Conservation (phyloP, 768 basidiomycete genomes). For the Psilocybe tampanensis region DNA sequence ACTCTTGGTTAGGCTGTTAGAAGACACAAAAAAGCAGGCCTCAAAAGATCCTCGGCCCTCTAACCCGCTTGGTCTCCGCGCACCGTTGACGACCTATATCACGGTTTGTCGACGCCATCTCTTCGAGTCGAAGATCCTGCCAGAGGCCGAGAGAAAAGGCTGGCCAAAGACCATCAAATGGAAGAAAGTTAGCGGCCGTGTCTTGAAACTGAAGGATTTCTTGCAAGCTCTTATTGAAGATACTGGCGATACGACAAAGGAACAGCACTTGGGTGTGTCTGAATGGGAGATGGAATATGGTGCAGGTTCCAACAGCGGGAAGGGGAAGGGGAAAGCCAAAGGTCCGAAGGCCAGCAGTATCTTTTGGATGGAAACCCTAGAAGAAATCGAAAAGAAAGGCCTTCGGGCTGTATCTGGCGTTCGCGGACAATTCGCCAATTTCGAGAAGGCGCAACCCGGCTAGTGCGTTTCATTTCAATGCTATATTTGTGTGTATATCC, state of each 20-base stretch:
- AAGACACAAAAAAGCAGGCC: slow-evolving; percentile 54
- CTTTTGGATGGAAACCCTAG: slow-evolving; percentile 72
- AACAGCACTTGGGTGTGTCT: slow-evolving; percentile 2
- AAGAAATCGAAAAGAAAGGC: slow-evolving; percentile 66
- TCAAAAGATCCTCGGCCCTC: slow-evolving; percentile 61
- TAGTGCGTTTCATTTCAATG: slow-evolving; percentile 61
- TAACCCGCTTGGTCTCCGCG: slow-evolving; percentile 66
- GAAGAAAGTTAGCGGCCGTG: slow-evolving; percentile 50
- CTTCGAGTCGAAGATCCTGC: slow-evolving; percentile 74
- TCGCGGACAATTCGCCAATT: slow-evolving; percentile 74
- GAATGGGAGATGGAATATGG: slow-evolving; percentile 21
- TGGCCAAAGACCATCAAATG: slow-evolving; percentile 83
- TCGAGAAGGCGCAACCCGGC: slow-evolving; percentile 84
- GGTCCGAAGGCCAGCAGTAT: slow-evolving; percentile 27
- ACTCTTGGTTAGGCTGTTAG: slow-evolving; percentile 55
- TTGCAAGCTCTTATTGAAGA: slow-evolving; percentile 59
- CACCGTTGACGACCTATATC: slow-evolving; percentile 60
- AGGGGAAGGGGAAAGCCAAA: not conserved
- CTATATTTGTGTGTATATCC: not conserved
- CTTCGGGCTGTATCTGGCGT: slow-evolving; percentile 67
- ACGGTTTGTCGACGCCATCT: slow-evolving; percentile 77
- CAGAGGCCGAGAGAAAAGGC: slow-evolving; percentile 67
- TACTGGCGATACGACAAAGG: slow-evolving; percentile 21
- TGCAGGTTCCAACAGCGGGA: not conserved
- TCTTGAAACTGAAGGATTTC: slow-evolving; percentile 48